Percentiles rank a stretch among this genome's conserved stretches.
phyloP scores from a whole-genome alignment of 2,329 filamentous ascomycete genomes.

The Aspergillus pseudoviridinutans region DNA sequence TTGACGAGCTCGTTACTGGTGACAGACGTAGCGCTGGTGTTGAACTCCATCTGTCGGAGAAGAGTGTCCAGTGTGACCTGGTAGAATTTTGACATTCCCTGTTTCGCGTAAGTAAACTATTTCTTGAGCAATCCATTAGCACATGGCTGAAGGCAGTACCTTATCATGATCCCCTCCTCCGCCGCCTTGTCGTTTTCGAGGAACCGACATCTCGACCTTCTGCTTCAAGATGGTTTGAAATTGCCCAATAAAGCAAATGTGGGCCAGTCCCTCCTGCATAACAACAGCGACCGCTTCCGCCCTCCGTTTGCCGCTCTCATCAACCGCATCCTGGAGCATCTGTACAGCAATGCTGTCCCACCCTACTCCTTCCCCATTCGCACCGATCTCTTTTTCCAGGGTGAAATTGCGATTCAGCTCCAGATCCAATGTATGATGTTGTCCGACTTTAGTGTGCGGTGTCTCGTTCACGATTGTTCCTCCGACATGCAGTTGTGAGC shows the following conservation, averaged over 20 bases:
- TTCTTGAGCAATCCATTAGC: not conserved
- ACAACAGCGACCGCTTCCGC: conserved; percentile 86
- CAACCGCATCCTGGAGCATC: conserved; percentile 72
- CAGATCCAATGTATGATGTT: conserved; percentile 72
- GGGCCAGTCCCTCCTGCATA: conserved; percentile 70
- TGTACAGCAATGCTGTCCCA: conserved; percentile 89
- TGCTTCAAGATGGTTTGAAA: conserved; percentile 48
- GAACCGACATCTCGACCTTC: conserved; percentile 46
- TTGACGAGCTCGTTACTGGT: conserved; percentile 33
- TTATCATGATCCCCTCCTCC: conserved; percentile 49
- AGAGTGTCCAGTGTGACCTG: conserved; percentile 71
- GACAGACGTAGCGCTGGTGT: conserved; percentile 37
- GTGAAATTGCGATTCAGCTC: conserved; percentile 86
- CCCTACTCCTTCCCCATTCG: conserved; percentile 46
- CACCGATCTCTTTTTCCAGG: conserved; percentile 68
- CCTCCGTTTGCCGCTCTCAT: conserved; percentile 63
- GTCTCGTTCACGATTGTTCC: conserved; percentile 65
- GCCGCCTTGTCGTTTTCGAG: conserved; percentile 45
- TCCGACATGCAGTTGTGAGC: conserved; percentile 64
- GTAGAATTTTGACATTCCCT: conserved; percentile 74
- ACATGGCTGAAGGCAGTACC: conserved; percentile 18
- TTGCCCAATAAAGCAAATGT: conserved; percentile 50
- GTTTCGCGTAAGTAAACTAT: not conserved
- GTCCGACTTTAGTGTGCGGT: conserved; percentile 62
- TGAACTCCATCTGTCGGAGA: conserved; percentile 72